phyloP scores from a whole-genome alignment of 306 rosid genomes.

The Inga laurina region DNA sequence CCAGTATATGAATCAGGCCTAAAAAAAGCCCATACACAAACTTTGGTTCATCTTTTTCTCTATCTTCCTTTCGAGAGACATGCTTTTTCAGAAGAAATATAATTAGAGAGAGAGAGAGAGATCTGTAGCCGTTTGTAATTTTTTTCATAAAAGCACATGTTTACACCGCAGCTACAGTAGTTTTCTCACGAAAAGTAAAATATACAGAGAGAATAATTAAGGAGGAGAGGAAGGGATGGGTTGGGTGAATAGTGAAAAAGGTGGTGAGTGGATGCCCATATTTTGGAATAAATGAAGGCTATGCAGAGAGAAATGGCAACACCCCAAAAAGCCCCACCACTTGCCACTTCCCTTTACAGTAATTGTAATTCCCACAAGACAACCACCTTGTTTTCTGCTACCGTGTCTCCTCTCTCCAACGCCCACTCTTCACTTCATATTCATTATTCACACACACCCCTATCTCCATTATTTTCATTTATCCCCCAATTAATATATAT shows the following conservation, averaged over 20 bases:
- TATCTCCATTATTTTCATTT: neutral
- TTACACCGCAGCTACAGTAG: neutral
- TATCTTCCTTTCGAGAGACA: neutral
- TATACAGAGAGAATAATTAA: neutral
- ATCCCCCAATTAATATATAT: too few relatives aligned
- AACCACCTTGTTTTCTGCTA: neutral
- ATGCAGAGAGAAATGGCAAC: neutral
- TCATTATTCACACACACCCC: neutral
- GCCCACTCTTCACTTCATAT: neutral
- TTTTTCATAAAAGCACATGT: neutral
- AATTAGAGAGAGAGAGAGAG: neutral
- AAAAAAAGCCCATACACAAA: slow-evolving; percentile 26
- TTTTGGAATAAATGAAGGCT: neutral
- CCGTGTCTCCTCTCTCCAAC: neutral
- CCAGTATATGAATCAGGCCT: slow-evolving; percentile 5
- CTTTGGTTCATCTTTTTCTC: neutral
- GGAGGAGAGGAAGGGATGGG: neutral
- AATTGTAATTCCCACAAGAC: neutral
- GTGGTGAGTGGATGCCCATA: neutral
- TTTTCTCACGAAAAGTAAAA: neutral
- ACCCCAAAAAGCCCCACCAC: neutral
- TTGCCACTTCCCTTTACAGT: neutral
- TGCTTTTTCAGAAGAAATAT: neutral
- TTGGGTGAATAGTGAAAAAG: neutral
- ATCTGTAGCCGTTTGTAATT: neutral